Conservation (phyloP, 495 filamentous ascomycete genomes). For the Lophiostoma macrostomum region DNA sequence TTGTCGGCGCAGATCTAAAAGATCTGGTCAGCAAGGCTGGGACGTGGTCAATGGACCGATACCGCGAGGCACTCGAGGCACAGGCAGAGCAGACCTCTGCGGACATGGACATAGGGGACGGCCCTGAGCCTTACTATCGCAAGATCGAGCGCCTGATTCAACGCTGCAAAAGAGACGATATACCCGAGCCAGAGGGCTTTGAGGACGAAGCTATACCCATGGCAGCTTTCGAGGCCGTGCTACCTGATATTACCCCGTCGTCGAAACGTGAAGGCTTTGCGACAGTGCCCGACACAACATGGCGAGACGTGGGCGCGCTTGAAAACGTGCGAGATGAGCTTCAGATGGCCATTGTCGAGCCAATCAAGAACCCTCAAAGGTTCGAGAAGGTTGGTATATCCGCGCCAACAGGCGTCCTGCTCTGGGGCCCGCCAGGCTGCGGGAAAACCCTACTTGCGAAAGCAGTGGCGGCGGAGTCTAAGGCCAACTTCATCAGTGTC, state of each 20-base stretch:
- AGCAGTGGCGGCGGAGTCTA: slow-evolving; percentile 90
- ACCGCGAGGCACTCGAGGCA: slow-evolving; percentile 38
- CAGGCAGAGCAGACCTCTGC: slow-evolving; percentile 31
- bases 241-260: slow-evolving; percentile 85
- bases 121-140: slow-evolving; percentile 41
- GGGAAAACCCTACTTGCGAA: slow-evolving; percentile 96
- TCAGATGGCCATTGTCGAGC: slow-evolving; percentile 83
- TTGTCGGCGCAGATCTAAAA: slow-evolving; percentile 85
- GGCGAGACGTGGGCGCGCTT: slow-evolving; percentile 88
- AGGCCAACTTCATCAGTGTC: slow-evolving; percentile 96
- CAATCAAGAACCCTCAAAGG: slow-evolving; percentile 79
- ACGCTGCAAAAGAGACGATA: slow-evolving; percentile 46
- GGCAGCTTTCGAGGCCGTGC: slow-evolving; percentile 69
- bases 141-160: slow-evolving; percentile 53
- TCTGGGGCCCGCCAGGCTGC: slow-evolving; percentile 96
- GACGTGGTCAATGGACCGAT: slow-evolving; percentile 60
- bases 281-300: slow-evolving; percentile 94
- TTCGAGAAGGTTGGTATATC: slow-evolving; percentile 81
- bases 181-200: slow-evolving; percentile 42
- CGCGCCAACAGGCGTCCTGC: slow-evolving; percentile 83
- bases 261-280: slow-evolving; percentile 95
- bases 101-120: slow-evolving; percentile 34
- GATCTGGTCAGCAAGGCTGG: slow-evolving; percentile 50
- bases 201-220: slow-evolving; percentile 50
- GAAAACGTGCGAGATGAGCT: slow-evolving; percentile 75